Base-by-base conservation (phyloP, 1,139 yeast species). In the Arxiozyma telluris region DNA sequence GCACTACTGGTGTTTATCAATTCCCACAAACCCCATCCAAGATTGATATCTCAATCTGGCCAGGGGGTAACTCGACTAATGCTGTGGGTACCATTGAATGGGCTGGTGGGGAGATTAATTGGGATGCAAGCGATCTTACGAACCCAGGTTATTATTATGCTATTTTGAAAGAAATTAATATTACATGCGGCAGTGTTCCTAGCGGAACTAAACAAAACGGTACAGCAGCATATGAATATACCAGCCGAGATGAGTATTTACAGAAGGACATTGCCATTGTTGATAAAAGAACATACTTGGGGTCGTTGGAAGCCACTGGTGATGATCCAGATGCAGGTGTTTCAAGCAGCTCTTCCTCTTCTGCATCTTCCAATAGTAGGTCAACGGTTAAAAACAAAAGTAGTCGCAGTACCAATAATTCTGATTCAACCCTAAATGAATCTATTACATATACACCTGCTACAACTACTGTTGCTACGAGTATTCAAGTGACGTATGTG, bases 21-120 rank as follows among this genome's bases (percentile, higher is more conserved):
- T 91, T 65, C 75, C 98, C 97, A 21, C 96, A 88, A 73, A 89
- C 97, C 2, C 98, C 98, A 5, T 74, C 94, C 4, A 80, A 94
- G 66, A 73, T 91, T 54, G 95, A 90, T 72, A 71, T 88, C 58
- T 88, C 96, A 11, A 70, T 91, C 59, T 91, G 97, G 97, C 96
- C 97, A 8, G 97, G 86, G 73, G 97, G 96, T 64, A 80, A 76
- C 60, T 69, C 82, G 20, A 65, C 78, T 50, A 80, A 80, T 66
- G 82, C 83, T 30, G 67, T 70, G 54, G 97, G 97, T 73, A 90
- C 96, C 42, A 76, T 83, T 61, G 87, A 80, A 61, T 90, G 97
- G 97, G 95, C 96, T 50, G 97, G 97, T 73, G 97, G 97, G 71
- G 75, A 64, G 21, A 82, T 90, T 60, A 76, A 89, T 74, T 91